Evolutionary conservation across 2,329 filamentous ascomycete genomes (phyloP).

Genomic region (Penicillium psychrosexuale): DNA sequence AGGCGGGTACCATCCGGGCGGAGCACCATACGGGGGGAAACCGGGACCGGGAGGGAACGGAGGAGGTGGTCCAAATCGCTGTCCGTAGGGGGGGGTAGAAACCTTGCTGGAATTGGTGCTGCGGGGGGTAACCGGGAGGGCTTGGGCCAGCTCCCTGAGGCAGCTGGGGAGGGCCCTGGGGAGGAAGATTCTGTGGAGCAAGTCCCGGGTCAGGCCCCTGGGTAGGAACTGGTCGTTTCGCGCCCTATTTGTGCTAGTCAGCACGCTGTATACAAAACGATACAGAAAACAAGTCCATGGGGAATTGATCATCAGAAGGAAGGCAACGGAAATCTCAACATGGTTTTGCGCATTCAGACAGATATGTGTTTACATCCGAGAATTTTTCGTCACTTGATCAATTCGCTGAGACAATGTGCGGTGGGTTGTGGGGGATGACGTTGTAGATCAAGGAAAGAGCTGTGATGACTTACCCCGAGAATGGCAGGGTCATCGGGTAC

Average conservation of each 20-base stretch:
- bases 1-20: constrained; percentile 71
- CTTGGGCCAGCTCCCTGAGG: constrained; percentile 39
- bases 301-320: constrained; percentile 78
- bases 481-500: constrained; percentile 96
- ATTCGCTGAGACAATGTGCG: constrained; percentile 9
- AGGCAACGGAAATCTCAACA: constrained; percentile 99
- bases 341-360: constrained; percentile 88
- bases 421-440: constrained; percentile 4
- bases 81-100: constrained; percentile 48
- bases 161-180: constrained; percentile 45
- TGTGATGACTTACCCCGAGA: constrained; percentile 78
- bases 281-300: constrained; percentile 3
- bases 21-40: constrained; percentile 72
- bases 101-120: constrained; percentile 41
- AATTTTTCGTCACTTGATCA: constrained; percentile 73
- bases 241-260: constrained; percentile 38
- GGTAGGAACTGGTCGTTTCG: constrained; percentile 41
- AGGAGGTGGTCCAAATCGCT: constrained; percentile 48
- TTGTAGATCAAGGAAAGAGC: constrained; percentile 6
- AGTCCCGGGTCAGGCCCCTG: constrained; percentile 14
- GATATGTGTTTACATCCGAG: constrained; percentile 90
- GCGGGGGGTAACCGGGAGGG: constrained; percentile 42
- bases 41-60: constrained; percentile 59
- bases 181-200: constrained; percentile 34
- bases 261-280: constrained; percentile 9